Base-by-base conservation (phyloP, 2,329 filamentous ascomycete species). In the Hypoxylon sp. region DNA sequence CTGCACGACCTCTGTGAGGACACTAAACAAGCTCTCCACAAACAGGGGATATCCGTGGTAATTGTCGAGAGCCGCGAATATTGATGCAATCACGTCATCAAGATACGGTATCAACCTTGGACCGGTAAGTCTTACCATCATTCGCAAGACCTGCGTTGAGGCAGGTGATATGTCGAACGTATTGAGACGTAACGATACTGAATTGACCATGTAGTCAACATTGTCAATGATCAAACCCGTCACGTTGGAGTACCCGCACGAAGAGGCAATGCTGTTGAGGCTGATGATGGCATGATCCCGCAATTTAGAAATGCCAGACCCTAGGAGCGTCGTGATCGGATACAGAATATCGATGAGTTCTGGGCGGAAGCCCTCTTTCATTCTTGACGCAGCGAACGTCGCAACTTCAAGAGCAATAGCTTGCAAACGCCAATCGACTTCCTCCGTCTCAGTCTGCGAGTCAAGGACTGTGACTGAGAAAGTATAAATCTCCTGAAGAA, bases 171-270 rank as follows among this genome's bases (percentile, higher is more conserved):
- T 88, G 63, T 97, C 92, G 63, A 97, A 91, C 0, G 91, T 91
- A 67, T 97, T 97, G 6, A 99, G 83, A 60, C 92, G 90, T 58
- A 98, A 76, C 0, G 91, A 91, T 13, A 99, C 86, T 0, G 95
- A 91, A 70, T 98, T 98, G 59, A 98, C 88, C 75, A 99, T 90
- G 72, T 99, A 99, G 74, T 99, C 95, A 13, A 92, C 93, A 60
- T 99, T 99, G 48, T 90, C 87, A 23, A 98, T 84, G 33, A 99
- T 88, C 63, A 99, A 79, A 13, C 90, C 86, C 21, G 89, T 88
- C 3, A 94, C 89, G 66, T 82, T 87, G 0, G 71, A 60, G 68
- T 98, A 99, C 1, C 84, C 86, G 67, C 92, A 97, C 0, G 88
- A 83, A 2, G 75, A 70, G 1, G 94, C 88, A n/a, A 97, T 79